Evolutionary conservation across 148 eudicot genomes (phyloP).

Genomic region (Bassia scoparia): DNA sequence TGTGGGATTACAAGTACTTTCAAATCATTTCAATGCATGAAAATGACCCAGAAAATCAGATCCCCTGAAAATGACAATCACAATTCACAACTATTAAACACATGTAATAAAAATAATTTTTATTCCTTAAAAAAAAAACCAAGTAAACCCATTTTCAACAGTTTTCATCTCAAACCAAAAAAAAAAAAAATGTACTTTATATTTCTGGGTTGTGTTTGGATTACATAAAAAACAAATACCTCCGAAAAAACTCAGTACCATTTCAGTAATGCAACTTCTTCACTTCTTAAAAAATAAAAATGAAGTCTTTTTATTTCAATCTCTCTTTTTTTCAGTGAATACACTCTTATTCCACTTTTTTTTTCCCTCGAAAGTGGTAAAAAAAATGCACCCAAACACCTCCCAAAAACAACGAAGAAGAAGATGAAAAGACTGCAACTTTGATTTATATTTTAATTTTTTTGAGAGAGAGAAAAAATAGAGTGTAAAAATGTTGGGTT

Average conservation of each 20-base stretch:
- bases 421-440: constrained; percentile 4
- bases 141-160: neutral
- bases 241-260: constrained; percentile 23
- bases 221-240: constrained; percentile 18
- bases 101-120: neutral
- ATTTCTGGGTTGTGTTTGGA: constrained; percentile 13
- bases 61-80: constrained; percentile 19
- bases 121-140: neutral
- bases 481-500: constrained; percentile 18
- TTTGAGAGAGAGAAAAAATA: neutral
- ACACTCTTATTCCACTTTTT: constrained; percentile 8
- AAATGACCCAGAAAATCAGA: constrained; percentile 26
- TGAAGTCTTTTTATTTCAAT: too few species aligned
- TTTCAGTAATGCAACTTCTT: constrained; percentile 11
- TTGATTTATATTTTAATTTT: neutral
- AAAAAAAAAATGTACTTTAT: neutral
- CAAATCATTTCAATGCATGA: constrained; percentile 17
- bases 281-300: neutral
- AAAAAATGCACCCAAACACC: neutral
- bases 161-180: neutral
- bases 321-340: neutral
- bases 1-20: neutral
- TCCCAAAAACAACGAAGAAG: neutral
- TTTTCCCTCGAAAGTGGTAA: neutral
- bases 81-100: neutral